A percentile compares a stretch with the other conserved stretches of the same genome.
Evolutionary conservation across 805 yeast genomes (phyloP).

Genomic region (Dipodascus albidus): DNA sequence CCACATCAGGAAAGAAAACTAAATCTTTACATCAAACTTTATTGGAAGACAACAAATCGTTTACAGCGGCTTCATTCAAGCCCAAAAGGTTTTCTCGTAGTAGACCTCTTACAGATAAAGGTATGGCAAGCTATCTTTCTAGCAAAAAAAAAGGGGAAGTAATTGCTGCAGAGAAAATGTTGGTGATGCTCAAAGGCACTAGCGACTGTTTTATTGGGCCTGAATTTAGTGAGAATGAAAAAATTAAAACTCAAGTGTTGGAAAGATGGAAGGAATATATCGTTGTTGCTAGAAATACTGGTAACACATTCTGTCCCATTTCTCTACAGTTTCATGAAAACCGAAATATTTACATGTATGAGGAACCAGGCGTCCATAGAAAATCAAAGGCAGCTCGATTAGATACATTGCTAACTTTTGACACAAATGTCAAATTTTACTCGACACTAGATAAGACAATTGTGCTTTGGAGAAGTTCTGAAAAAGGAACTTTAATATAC

Average conservation of each 20-base stretch:
- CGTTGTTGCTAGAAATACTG: conserved; percentile 60
- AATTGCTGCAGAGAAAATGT: conserved; percentile 53
- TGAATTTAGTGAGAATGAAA: conserved; percentile 38
- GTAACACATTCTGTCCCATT: conserved; percentile 39
- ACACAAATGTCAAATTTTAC: conserved; percentile 40
- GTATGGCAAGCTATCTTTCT: conserved; percentile 7
- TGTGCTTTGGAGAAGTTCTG: conserved; percentile 30
- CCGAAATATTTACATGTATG: conserved; percentile 24
- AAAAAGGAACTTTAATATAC: conserved; percentile 29
- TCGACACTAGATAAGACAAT: conserved; percentile 63
- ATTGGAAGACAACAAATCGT: neutral
- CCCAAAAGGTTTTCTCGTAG: neutral
- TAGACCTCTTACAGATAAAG: neutral
- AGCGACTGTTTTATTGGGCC: conserved; percentile 22
- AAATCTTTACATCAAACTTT: neutral
- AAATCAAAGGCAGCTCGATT: conserved; percentile 14
- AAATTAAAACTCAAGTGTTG: conserved; percentile 40
- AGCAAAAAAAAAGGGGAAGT: conserved; percentile 40
- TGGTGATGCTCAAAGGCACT: conserved; percentile 46
- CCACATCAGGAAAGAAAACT: neutral
- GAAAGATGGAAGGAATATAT: conserved; percentile 77
- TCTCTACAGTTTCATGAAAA: conserved; percentile 50
- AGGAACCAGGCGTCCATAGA: conserved; percentile 12
- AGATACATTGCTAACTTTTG: conserved; percentile 14
- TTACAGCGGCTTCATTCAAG: conserved; percentile 1